Evolutionary conservation across 371 early-diverging fungal genomes (phyloP).

Genomic region (Saksenaea vasiformis): DNA sequence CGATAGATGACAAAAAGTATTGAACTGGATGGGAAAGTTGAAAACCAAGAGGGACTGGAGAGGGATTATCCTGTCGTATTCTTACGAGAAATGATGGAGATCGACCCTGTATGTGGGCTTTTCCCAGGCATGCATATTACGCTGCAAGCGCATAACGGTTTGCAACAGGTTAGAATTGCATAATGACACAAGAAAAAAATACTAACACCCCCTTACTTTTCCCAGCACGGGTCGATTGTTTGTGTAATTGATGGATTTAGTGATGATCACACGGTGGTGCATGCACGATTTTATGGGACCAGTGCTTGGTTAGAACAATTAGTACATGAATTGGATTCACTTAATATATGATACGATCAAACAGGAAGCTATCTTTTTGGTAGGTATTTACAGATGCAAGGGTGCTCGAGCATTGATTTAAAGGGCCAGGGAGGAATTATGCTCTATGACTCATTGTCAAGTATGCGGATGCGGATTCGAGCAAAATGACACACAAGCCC

Average conservation of each 20-base stretch:
- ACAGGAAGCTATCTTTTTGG: slow-evolving; percentile 1
- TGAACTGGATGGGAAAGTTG: neutral
- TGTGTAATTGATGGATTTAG: neutral
- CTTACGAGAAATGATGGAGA: slow-evolving; percentile 25
- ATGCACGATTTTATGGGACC: neutral
- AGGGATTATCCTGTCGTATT: slow-evolving; percentile 14
- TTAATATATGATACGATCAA: neutral
- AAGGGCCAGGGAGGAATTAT: neutral
- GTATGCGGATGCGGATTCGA: slow-evolving; percentile 18
- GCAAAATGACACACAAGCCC: slow-evolving; percentile 38
- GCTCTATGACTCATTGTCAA: neutral
- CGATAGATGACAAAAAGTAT: neutral
- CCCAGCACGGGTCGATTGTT: neutral
- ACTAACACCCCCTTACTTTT: neutral
- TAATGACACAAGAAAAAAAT: slow-evolving; percentile 3
- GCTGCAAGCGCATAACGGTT: slow-evolving; percentile 14
- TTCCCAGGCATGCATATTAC: slow-evolving; percentile 12
- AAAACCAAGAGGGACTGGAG: neutral
- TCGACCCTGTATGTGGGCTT: slow-evolving; percentile 29
- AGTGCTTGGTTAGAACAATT: neutral
- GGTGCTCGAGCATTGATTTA: neutral
- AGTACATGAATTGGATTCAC: neutral
- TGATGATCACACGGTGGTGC: neutral
- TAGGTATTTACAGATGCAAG: slow-evolving; percentile 3
- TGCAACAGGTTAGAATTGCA: slow-evolving; percentile 4